phyloP scores from a whole-genome alignment of 176 grass and related monocot species.

The Carex scoparia region DNA sequence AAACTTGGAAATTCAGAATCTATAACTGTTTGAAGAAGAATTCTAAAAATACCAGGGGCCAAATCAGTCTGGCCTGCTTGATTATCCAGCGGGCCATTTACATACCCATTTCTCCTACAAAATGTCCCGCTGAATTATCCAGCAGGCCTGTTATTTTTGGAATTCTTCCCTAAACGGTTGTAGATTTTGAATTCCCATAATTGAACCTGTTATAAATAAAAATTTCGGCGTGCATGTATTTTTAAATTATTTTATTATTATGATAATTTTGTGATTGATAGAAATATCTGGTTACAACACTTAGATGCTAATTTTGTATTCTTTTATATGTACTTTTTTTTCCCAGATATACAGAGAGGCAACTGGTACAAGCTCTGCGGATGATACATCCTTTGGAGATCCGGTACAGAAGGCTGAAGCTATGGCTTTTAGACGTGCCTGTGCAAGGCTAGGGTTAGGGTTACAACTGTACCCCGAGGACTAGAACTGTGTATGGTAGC shows the following conservation, averaged over 20 bases:
- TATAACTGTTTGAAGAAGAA: no score
- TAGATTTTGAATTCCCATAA: no score
- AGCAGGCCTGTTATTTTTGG: no score
- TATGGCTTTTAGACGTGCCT: conserved; percentile 97
- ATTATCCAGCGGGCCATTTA: no score
- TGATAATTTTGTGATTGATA: background rate
- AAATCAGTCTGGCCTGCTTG: no score
- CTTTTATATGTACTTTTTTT: background rate
- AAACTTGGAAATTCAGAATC: no score
- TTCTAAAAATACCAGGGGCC: no score
- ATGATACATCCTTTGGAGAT: conserved; percentile 59
- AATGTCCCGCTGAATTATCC: no score
- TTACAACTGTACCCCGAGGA: conserved; percentile 99
- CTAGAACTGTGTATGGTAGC: background rate
- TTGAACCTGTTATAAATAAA: no score
- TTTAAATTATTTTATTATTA: background rate
- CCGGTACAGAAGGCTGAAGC: conserved; percentile 96
- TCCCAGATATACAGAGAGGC: conserved; percentile 81
- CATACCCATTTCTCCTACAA: no score
- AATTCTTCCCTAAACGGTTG: no score
- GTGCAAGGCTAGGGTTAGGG: conserved; percentile 85
- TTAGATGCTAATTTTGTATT: background rate
- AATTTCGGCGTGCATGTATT: background rate
- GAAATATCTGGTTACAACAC: background rate
- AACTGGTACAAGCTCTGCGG: conserved; percentile 61